These are phyloP conservation scores for Mesotaenium endlicherianum DNA, from an alignment of 139 green algal species.

Conservation along the genomic window DNA sequence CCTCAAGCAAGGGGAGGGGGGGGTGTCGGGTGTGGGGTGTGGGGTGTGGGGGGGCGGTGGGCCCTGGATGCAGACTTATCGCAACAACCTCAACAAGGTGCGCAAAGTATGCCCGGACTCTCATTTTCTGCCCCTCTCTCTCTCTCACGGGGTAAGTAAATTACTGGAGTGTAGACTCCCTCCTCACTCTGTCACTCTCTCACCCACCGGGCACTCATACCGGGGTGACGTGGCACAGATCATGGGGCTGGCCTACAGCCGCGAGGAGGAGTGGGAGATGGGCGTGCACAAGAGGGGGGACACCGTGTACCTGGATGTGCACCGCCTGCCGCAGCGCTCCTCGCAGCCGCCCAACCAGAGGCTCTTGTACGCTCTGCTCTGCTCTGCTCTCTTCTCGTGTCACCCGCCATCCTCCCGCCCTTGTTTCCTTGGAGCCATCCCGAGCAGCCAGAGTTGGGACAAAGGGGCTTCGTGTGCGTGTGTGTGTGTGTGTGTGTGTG, in stretches of 20 bases:
- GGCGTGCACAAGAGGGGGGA: slow-evolving; percentile 37
- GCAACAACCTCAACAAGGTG: slow-evolving; percentile 44
- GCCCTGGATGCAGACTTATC: slow-evolving; percentile 19
- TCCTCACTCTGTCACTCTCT: not conserved
- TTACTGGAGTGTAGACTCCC: not conserved
- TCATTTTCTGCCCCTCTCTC: not conserved
- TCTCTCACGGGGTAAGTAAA: not conserved
- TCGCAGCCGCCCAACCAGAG: not conserved
- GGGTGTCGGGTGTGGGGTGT: not conserved
- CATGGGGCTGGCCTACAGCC: slow-evolving; percentile 29
- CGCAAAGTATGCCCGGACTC: not conserved
- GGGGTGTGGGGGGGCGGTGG: not conserved
- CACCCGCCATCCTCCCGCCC: no score
- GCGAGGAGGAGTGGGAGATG: slow-evolving; percentile 42
- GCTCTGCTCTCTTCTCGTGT: not conserved
- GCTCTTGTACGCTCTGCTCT: not conserved
- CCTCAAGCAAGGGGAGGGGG: not conserved
- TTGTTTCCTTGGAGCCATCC: no score
- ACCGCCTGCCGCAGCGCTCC: not conserved
- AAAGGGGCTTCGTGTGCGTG: no score
- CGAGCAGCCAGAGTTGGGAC: no score
- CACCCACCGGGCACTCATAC: not conserved
- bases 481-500: no score
- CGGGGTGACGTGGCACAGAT: slow-evolving; percentile 14
- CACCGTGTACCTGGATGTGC: slow-evolving; percentile 42